Evolutionary conservation across 306 rosid genomes (phyloP).

Genomic region (Begonia loranthoides): DNA sequence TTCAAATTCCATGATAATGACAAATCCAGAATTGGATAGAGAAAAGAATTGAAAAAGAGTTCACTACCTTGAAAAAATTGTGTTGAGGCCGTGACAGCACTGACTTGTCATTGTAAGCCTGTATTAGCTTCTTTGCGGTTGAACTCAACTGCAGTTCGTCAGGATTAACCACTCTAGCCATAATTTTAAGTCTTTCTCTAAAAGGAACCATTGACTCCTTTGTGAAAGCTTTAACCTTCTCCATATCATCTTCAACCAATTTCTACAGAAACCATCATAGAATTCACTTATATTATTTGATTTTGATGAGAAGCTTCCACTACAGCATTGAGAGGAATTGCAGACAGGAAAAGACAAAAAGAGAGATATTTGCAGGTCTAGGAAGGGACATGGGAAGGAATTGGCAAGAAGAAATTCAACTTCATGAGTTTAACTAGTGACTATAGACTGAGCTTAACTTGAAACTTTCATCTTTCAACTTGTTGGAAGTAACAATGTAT

Average conservation of each 20-base stretch:
- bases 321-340: too few relatives aligned
- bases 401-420: too few relatives aligned
- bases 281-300: too few relatives aligned
- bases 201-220: slow-evolving; percentile 45
- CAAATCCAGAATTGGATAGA: not conserved
- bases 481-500: too few relatives aligned
- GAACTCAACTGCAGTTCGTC: slow-evolving; percentile 58
- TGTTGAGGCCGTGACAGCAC: slow-evolving; percentile 96
- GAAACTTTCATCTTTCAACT: too few relatives aligned
- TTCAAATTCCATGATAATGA: too few relatives aligned
- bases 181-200: slow-evolving; percentile 73
- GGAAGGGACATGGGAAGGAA: too few relatives aligned
- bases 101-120: slow-evolving; percentile 77
- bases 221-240: slow-evolving; percentile 53
- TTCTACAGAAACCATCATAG: slow-evolving; percentile 27
- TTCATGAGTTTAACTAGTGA: too few relatives aligned
- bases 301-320: not conserved
- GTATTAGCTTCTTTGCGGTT: slow-evolving; percentile 62
- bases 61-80: slow-evolving; percentile 49
- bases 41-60: not conserved
- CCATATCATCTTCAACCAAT: slow-evolving; percentile 61
- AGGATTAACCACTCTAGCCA: slow-evolving; percentile 74
- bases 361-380: too few relatives aligned
- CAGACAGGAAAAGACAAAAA: too few relatives aligned
- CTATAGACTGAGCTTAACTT: too few relatives aligned